Conservation (phyloP, 2,329 filamentous ascomycete species). For the Tolypocladium endophyticum region DNA sequence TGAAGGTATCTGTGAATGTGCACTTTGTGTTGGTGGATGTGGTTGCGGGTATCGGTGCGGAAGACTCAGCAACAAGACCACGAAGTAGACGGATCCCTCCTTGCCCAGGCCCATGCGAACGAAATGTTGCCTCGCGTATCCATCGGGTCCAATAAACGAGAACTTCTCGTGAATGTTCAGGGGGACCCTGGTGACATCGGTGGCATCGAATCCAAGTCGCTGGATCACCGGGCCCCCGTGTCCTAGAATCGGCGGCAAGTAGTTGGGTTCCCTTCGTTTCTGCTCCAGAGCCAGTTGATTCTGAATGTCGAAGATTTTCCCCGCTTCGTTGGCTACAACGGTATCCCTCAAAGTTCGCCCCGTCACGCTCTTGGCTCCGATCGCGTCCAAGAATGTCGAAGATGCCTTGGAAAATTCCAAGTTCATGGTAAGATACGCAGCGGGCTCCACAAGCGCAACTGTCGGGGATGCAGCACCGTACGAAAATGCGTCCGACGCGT, state of each 20-base stretch:
- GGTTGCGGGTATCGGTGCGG: slow-evolving; percentile 29
- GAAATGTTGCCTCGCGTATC: slow-evolving; percentile 37
- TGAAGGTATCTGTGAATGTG: slow-evolving; percentile 32
- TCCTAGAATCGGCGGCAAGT: slow-evolving; percentile 52
- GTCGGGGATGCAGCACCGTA: slow-evolving; percentile 34
- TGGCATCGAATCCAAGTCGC: slow-evolving; percentile 39
- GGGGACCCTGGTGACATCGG: slow-evolving; percentile 41
- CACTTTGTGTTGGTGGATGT: slow-evolving; percentile 32
- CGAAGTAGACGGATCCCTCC: slow-evolving; percentile 51
- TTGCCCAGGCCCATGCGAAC: slow-evolving; percentile 48
- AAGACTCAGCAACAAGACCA: slow-evolving; percentile 38
- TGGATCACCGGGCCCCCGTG: slow-evolving; percentile 45
- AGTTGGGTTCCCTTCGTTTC: slow-evolving; percentile 46
- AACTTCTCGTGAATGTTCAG: slow-evolving; percentile 45
- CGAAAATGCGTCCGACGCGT: slow-evolving; percentile 40
- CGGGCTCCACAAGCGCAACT: slow-evolving; percentile 32
- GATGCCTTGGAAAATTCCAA: slow-evolving; percentile 49
- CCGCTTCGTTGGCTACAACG: slow-evolving; percentile 39
- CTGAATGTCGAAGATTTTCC: slow-evolving; percentile 39
- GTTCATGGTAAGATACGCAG: slow-evolving; percentile 48
- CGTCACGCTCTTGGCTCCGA: slow-evolving; percentile 36
- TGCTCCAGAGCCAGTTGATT: slow-evolving; percentile 47
- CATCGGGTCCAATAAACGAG: slow-evolving; percentile 40
- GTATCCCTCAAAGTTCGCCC: slow-evolving; percentile 44
- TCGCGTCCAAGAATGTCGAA: slow-evolving; percentile 41